Evolutionary conservation across 2,329 filamentous ascomycete genomes (phyloP), one percentile per base, ranked within the genome.

Genomic region (Aureobasidium melanogenum): DNA sequence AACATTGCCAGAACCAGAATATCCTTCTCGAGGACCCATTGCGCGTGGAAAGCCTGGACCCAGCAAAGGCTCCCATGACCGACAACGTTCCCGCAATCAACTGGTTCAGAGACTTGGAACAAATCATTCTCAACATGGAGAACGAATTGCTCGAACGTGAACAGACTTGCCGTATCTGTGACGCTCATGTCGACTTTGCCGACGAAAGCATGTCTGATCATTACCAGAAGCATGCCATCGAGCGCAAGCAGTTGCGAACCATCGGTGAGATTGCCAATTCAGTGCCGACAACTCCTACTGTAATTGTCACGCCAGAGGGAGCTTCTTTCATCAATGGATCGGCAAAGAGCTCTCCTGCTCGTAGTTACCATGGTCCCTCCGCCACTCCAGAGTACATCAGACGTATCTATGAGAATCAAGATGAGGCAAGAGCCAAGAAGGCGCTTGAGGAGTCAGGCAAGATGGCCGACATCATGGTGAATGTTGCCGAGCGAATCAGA

Each of bases 121-220:
- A 24, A 2, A 17, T 41, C 36, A 30, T 51, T 10, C 34, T 50
- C 5, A 19, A 50, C 15, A 30, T 24, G n/a, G 59, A 61, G 26
- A 61, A 61, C 34, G 50, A 61, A 19, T 22, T 61, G n/a, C 43
- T 61, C 32, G 50, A 61, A 26, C 59, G 59, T 39, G 41, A 56
- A 22, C 36, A 61, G 8, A 39, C 24, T 19, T 61, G 59, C 19
- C 50, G 39, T 24, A 36, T 61, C 34, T 61, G 59, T n/a, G 39
- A 56, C 14, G 17, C 34, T 7, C 24, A 32, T 24, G 28, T 61
- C 32, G 50, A 55, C 43, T 48, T 55, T 48, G 34, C 15, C n/a
- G 30, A 47, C 3, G 39, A 34, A 7, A 30, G 34, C 17, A 34
- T 28, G 28, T 22, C 30, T 9, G 50, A 48, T 6, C 59, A 61